Conservation (phyloP, 2,329 filamentous ascomycete genomes). For the Metarhizium humberi region DNA sequence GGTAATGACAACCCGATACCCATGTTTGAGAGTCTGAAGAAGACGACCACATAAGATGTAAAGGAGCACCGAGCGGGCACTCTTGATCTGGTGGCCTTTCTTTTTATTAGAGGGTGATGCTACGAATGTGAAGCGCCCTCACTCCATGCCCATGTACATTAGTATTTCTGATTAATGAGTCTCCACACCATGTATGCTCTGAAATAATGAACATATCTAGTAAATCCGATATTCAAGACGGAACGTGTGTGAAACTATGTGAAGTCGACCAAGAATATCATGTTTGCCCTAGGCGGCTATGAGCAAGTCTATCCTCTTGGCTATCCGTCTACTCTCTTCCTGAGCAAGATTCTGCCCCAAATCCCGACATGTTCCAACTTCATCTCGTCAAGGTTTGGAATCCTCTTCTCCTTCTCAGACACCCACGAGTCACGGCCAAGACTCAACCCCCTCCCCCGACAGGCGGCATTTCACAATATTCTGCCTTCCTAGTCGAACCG, state of each 20-base stretch:
- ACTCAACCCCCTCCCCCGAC: slow-evolving; percentile 1
- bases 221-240: too few species aligned
- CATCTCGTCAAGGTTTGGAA: neutral
- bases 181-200: slow-evolving; percentile 1
- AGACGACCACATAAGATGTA: slow-evolving; percentile 5
- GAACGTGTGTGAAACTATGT: too few species aligned
- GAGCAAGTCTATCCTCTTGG: neutral
- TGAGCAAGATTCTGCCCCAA: neutral
- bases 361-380: neutral
- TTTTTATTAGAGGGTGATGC: neutral
- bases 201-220: too few species aligned
- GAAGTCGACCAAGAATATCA: too few species aligned
- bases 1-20: slow-evolving; percentile 24
- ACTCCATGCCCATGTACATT: neutral
- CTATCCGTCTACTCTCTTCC: neutral
- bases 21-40: slow-evolving; percentile 23
- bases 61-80: neutral
- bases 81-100: neutral
- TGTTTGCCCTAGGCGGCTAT: neutral
- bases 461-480: slow-evolving; percentile 56
- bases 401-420: neutral
- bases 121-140: neutral
- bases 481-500: slow-evolving; percentile 28
- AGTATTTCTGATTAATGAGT: neutral
- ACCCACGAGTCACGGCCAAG: neutral